Evolutionary conservation across 495 filamentous ascomycete genomes (phyloP).

Genomic region (Talaromyces adpressus): DNA sequence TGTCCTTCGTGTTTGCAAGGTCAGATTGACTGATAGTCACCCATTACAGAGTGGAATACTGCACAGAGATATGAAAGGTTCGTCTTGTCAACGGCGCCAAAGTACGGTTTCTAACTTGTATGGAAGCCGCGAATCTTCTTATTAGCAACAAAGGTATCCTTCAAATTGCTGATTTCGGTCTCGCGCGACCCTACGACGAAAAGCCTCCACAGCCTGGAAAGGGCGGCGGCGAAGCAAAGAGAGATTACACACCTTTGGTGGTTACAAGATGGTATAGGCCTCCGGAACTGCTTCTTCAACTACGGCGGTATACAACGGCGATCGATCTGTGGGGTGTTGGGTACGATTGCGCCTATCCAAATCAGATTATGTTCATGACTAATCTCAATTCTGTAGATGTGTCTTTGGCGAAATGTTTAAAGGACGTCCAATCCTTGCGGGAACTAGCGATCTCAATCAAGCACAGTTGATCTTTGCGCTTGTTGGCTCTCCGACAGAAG

Average conservation of each 20-base stretch:
- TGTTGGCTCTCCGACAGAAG: slow-evolving; percentile 84
- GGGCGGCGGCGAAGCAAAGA: slow-evolving; percentile 75
- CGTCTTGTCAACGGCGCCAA: neutral
- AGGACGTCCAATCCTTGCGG: slow-evolving; percentile 85
- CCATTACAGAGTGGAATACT: slow-evolving; percentile 62
- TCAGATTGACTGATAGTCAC: slow-evolving; percentile 10
- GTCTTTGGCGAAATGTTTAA: slow-evolving; percentile 98
- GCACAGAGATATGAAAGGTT: slow-evolving; percentile 93
- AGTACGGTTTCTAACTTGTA: slow-evolving; percentile 13
- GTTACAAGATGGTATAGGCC: slow-evolving; percentile 97
- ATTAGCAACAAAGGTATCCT: slow-evolving; percentile 93
- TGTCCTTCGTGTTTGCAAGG: neutral
- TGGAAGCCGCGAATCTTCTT: slow-evolving; percentile 79
- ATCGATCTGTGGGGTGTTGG: slow-evolving; percentile 99
- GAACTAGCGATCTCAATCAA: slow-evolving; percentile 83
- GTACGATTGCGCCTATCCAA: slow-evolving; percentile 36
- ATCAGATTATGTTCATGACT: neutral
- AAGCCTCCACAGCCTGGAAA: slow-evolving; percentile 67
- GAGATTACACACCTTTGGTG: slow-evolving; percentile 91
- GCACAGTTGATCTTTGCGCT: slow-evolving; percentile 86
- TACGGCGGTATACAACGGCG: slow-evolving; percentile 85
- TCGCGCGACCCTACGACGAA: slow-evolving; percentile 91
- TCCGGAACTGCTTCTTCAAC: slow-evolving; percentile 82
- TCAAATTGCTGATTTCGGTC: slow-evolving; percentile 95
- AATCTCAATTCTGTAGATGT: slow-evolving; percentile 46